Evolutionary conservation across 495 filamentous ascomycete species (phyloP).

Genomic region (Bacidia gigantensis): DNA sequence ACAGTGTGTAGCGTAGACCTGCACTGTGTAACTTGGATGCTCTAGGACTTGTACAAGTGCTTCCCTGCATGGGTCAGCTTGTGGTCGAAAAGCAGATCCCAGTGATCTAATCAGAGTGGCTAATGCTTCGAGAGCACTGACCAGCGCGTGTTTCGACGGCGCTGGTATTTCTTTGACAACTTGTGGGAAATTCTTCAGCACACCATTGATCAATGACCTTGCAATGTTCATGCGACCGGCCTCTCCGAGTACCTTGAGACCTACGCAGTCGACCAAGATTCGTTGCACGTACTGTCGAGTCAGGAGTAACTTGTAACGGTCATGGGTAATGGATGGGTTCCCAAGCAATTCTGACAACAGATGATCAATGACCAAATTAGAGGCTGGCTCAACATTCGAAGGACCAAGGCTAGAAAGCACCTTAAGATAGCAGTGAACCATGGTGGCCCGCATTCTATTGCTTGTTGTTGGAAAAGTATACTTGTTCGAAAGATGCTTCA

Average conservation of each 20-base stretch:
- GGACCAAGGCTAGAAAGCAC: constrained; percentile 61
- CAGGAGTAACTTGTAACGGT: constrained; percentile 76
- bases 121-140: constrained; percentile 65
- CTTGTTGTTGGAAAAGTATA: constrained; percentile 70
- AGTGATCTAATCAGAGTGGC: constrained; percentile 64
- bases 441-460: constrained; percentile 66
- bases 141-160: constrained; percentile 74
- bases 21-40: constrained; percentile 92
- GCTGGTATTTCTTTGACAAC: constrained; percentile 82
- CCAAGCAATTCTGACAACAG: constrained; percentile 68
- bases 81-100: constrained; percentile 61
- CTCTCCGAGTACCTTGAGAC: constrained; percentile 70
- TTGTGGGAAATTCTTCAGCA: constrained; percentile 91
- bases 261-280: constrained; percentile 73
- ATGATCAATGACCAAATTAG: constrained; percentile 66
- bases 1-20: constrained; percentile 74
- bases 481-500: constrained; percentile 67
- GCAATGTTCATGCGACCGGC: constrained; percentile 73
- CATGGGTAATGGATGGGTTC: constrained; percentile 59
- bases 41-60: constrained; percentile 81
- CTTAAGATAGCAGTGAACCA: constrained; percentile 77
- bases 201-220: constrained; percentile 67
- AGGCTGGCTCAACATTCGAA: constrained; percentile 63
- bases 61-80: constrained; percentile 73
- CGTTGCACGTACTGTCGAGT: constrained; percentile 74